A percentile compares a stretch with the other conserved stretches of the same genome.
These are phyloP conservation scores for Berkeleyomyces basicola DNA, from an alignment of 2,329 filamentous ascomycete species.

Conservation along the genomic window DNA sequence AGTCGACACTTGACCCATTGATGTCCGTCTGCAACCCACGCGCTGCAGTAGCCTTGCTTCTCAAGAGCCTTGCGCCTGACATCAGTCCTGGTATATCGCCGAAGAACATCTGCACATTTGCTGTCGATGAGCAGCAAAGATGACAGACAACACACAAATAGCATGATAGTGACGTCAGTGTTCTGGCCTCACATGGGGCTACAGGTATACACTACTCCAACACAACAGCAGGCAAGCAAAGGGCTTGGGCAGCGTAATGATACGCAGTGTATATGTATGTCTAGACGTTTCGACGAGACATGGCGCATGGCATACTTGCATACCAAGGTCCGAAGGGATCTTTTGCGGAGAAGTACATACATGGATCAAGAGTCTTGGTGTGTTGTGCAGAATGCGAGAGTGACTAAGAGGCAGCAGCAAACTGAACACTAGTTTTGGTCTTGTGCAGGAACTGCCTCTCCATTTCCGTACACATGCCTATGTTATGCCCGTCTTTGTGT, in stretches of 20 bases:
- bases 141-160: neutral
- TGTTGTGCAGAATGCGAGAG: neutral
- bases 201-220: neutral
- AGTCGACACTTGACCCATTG: too few relatives aligned
- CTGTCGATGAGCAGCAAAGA: neutral
- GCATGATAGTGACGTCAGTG: neutral
- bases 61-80: neutral
- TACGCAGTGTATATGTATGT: neutral
- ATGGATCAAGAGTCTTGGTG: neutral
- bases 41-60: neutral
- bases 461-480: neutral
- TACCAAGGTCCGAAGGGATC: neutral
- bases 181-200: neutral
- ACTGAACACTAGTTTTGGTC: neutral
- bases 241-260: neutral
- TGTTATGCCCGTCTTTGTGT: neutral
- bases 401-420: neutral
- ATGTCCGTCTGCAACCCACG: too few relatives aligned
- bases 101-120: neutral
- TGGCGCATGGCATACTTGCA: neutral
- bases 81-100: neutral
- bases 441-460: neutral
- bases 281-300: too few relatives aligned
- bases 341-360: neutral
- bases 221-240: neutral